A percentile compares a stretch with the other conserved stretches of the same genome.
These are phyloP conservation scores for Phenoliferia sp. DNA, from an alignment of 1,284 basidiomycete genomes.

Conservation along the genomic window DNA sequence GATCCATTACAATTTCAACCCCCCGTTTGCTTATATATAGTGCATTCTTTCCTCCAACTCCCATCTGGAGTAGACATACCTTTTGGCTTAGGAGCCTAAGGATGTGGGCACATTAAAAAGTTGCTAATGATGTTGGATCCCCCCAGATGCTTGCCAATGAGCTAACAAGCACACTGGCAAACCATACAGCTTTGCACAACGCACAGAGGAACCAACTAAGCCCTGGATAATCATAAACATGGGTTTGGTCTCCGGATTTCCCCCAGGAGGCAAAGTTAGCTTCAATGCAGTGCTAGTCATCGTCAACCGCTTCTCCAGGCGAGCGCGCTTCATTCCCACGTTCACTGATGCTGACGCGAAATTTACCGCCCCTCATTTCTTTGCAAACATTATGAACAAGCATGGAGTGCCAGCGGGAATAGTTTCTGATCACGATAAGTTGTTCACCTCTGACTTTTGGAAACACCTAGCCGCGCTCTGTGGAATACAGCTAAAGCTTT, in stretches of 20 bases:
- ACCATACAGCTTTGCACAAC: background rate
- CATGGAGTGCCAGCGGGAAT: constrained; percentile 43
- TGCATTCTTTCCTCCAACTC: no score
- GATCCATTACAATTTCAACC: no score
- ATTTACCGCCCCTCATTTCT: background rate
- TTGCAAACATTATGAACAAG: background rate
- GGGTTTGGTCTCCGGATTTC: constrained; percentile 1
- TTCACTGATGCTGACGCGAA: background rate
- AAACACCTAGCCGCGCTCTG: constrained; percentile 41
- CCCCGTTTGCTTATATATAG: no score
- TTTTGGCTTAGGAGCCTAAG: no score
- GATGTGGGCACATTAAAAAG: no score
- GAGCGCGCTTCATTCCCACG: background rate
- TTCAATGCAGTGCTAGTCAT: background rate
- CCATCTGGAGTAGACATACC: no score
- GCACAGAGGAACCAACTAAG: background rate
- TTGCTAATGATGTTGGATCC: no score
- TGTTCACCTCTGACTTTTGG: constrained; percentile 51
- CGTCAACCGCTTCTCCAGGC: background rate
- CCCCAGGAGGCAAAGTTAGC: background rate
- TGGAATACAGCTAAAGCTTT: constrained; percentile 40
- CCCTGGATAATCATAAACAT: constrained; percentile 5
- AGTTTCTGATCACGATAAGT: constrained; percentile 46
- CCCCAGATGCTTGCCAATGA: background rate
- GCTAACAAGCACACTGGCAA: background rate